A percentile compares a stretch with the other conserved stretches of the same genome.
Evolutionary conservation across 2,329 filamentous ascomycete species (phyloP).

Genomic region (Epichloe festucae): DNA sequence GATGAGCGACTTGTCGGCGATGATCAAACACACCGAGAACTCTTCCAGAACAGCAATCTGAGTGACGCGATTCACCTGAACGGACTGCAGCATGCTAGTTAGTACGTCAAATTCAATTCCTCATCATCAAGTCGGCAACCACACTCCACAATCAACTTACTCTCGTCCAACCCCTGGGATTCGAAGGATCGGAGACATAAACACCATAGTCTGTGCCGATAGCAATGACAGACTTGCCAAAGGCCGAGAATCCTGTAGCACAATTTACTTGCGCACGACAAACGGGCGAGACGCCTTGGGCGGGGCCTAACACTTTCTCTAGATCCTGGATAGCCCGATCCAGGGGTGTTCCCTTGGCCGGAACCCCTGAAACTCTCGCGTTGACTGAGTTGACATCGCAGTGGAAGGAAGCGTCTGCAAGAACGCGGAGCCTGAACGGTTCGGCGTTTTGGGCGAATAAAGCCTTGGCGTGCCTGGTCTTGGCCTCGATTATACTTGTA

Average conservation of each 20-base stretch:
- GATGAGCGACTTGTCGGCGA: slow-evolving; percentile 81
- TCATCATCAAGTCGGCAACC: too few species aligned
- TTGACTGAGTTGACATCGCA: slow-evolving; percentile 53
- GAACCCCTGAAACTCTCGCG: slow-evolving; percentile 51
- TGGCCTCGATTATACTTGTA: slow-evolving; percentile 84
- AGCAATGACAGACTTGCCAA: slow-evolving; percentile 76
- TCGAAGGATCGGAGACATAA: slow-evolving; percentile 75
- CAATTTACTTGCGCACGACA: slow-evolving; percentile 85
- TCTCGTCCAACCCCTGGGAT: slow-evolving; percentile 82
- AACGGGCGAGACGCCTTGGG: slow-evolving; percentile 59
- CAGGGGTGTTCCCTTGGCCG: slow-evolving; percentile 80
- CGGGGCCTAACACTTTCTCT: slow-evolving; percentile 61
- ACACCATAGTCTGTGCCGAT: slow-evolving; percentile 94
- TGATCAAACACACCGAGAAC: slow-evolving; percentile 82
- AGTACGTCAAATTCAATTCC: background rate
- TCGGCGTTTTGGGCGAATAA: slow-evolving; percentile 88
- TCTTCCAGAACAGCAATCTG: slow-evolving; percentile 93
- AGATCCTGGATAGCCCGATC: slow-evolving; percentile 84
- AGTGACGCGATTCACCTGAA: slow-evolving; percentile 65
- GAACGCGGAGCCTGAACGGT: slow-evolving; percentile 80
- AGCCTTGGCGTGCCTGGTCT: slow-evolving; percentile 82
- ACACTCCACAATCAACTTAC: slow-evolving; percentile 34
- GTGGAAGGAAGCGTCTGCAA: slow-evolving; percentile 84
- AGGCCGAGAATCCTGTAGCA: slow-evolving; percentile 76
- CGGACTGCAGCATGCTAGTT: slow-evolving; percentile 40